Evolutionary conservation across 1,139 yeast genomes (phyloP), one percentile per base, ranked within the genome.

Genomic region (Taphrina sp.): DNA sequence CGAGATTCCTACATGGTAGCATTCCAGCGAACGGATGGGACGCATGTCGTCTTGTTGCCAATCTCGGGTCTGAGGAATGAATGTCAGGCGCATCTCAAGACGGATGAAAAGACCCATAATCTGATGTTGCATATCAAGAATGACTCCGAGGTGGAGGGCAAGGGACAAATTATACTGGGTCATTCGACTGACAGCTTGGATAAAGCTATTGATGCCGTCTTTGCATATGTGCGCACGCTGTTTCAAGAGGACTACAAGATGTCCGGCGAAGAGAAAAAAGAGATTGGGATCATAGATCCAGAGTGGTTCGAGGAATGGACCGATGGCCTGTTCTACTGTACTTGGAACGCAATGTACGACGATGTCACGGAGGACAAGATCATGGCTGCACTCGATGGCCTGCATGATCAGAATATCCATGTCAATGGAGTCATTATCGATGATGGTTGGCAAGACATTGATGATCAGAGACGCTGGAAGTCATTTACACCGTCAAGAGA

Each of bases 291-390:
- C 7, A 12, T 26, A 7, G 31, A 12, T 7, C 45, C 45, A 14
- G 34, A 41, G 19, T 43, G 47, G 47, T 43, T 23, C 20, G 37
- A 16, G 17, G 47, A 43, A 24, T 64, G 67, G 67, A 55, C 45
- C 35, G 63, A 62, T 28, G 64, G 63, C 7, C 59, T 64, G 17
- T 64, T 64, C 54, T 65, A 63, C 53, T 66, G 69, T 57, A 67
- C 71, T n/a, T 67, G 70, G 70, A 67, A 67, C 57, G 63, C 69
- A 3, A 61, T 67, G 41, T 70, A 69, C 3, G 31, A 58, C 7
- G 61, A 61, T 24, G 60, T 68, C 41, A 56, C 64, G 16, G 63
- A 62, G 23, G 62, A 61, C 3, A 56, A 44, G 20, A 57, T 68
- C 44, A 42, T 67, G 34, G 33, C 43, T 16, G 66, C 67, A 12